phyloP scores from a whole-genome alignment of 306 rosid species.

The Fagus crenata region DNA sequence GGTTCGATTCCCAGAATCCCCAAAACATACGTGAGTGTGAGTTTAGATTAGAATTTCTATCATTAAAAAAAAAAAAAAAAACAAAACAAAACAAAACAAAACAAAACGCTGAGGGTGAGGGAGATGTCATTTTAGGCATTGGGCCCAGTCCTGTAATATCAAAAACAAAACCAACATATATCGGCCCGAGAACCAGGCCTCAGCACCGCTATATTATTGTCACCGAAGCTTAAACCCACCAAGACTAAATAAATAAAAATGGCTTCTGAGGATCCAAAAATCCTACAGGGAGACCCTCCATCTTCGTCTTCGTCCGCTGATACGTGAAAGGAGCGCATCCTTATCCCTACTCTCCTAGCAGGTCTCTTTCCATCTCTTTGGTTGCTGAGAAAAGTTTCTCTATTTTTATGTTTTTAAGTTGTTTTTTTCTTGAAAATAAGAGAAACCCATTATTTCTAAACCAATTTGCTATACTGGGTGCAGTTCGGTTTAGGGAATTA shows the following conservation, averaged over 20 bases:
- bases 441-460: neutral
- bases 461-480: neutral
- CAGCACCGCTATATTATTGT: too few species aligned
- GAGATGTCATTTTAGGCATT: too few species aligned
- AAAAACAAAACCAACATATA: too few species aligned
- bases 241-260: slow-evolving; percentile 4
- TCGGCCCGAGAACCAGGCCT: too few species aligned
- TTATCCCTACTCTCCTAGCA: slow-evolving; percentile 69
- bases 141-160: too few species aligned
- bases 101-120: too few species aligned
- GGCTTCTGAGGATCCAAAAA: slow-evolving; percentile 33
- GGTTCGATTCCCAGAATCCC: too few species aligned
- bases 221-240: too few species aligned
- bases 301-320: slow-evolving; percentile 31
- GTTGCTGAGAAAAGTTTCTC: neutral
- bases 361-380: slow-evolving; percentile 39
- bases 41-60: too few species aligned
- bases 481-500: slow-evolving; percentile 12
- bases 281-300: slow-evolving; percentile 32
- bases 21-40: too few species aligned
- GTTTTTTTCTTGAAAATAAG: neutral
- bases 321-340: slow-evolving; percentile 63
- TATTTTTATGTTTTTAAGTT: neutral
- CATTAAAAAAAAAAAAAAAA: too few species aligned
- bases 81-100: too few species aligned